Evolutionary conservation across 108 stramenopile species (phyloP), one percentile per base, ranked within the genome.

Genomic region (Heterococcus sp.): DNA sequence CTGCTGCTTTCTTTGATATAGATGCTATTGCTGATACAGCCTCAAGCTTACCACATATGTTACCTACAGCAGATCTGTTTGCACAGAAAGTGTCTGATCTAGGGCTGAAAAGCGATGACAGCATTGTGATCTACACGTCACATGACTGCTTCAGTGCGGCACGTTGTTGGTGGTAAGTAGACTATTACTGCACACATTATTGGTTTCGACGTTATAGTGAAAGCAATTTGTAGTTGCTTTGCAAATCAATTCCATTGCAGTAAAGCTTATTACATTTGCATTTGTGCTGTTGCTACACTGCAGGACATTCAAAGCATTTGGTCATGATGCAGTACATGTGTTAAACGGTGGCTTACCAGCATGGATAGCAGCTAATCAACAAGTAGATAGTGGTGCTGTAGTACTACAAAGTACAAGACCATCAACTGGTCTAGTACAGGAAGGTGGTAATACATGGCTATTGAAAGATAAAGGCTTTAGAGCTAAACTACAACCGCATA

Each of bases 1-100:
- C 81, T 3, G 82, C 85, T 4, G 68, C 35, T n/a, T 87, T 85
- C 65, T 87, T 87, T 66, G 85, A 87, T 84, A 87, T 87, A 39
- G 87, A 87, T 73, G 38, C 71, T 2, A 68, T 87, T 29, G 40
- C 76, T 32, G 87, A 87, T 65, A 34, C 26, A 32, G 34, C 65
- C 4, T n/a, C 78, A 5, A 34, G 75, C 5, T 35, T 87, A 34
- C 87, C 87, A 14, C 87, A 87, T 78, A 87, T 87, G 87, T 32
- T 87, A 1, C 87, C 87, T 0, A 70, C 76, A 11, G 85, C 73
- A 27, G 85, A 83, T 0, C 67, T 82, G 8, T 87, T 87, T 38
- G 31, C 84, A 2, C 4, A 84, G 2, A 27, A 36, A 0, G 83
- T 84, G 2, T 78, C 82, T 1, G 69, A 32, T 27, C 33, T 87